phyloP scores from a whole-genome alignment of 176 grass and related monocot species.

The Tillandsia fasciculata region DNA sequence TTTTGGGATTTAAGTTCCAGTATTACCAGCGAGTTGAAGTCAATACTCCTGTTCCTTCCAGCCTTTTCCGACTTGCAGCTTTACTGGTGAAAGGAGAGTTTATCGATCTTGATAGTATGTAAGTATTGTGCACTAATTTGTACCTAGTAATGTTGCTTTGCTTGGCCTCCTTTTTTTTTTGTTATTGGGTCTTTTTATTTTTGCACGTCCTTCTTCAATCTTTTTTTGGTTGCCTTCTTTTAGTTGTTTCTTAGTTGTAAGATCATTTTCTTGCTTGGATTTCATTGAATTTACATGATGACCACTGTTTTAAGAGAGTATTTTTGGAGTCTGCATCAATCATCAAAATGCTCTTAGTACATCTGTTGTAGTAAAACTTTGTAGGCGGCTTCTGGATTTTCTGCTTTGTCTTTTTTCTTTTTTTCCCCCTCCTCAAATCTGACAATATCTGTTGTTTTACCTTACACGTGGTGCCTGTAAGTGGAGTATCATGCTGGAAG shows the following conservation, averaged over 20 bases:
- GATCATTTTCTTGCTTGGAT: neutral
- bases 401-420: neutral
- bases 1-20: slow-evolving; percentile 99
- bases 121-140: slow-evolving; percentile 24
- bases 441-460: slow-evolving; percentile 9
- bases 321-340: neutral
- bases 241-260: neutral
- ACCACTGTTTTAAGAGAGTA: neutral
- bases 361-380: neutral
- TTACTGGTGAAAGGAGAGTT: slow-evolving; percentile 82
- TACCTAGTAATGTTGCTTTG: neutral
- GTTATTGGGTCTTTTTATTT: neutral
- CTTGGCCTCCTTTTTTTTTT: neutral
- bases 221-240: neutral
- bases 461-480: slow-evolving; percentile 2
- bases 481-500: slow-evolving; percentile 4
- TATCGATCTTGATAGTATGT: slow-evolving; percentile 92
- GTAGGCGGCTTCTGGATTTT: neutral
- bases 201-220: neutral
- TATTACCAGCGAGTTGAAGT: slow-evolving; percentile 95
- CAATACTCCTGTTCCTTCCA: slow-evolving; percentile 51
- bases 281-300: neutral
- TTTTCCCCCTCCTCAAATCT: slow-evolving; percentile 3
- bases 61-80: slow-evolving; percentile 71
- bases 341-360: neutral